Base-by-base conservation (phyloP, 441 rosid genomes). In the Jatropha podagrica region DNA sequence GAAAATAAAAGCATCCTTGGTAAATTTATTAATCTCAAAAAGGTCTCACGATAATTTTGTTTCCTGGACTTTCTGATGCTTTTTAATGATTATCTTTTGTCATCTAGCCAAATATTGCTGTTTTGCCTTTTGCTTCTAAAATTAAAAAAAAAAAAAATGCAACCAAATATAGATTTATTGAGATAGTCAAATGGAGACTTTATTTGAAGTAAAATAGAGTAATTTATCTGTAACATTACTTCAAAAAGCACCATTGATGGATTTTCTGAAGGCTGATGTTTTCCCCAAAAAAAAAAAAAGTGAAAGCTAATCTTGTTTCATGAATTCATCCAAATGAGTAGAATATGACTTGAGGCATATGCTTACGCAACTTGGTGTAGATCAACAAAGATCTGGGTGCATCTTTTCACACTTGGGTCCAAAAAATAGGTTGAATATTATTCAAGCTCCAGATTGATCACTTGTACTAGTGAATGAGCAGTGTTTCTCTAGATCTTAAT, bases 401-500 rank as follows among this genome's bases (percentile, higher is more conserved):
- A 32, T 48, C 14, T 8, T 17, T 46, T 26, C 72, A 10, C 49
- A 46, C 17, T 14, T 17, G 44, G 49, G 18, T 17, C 46, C 23
- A 63, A 41, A 52, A 4, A 62, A 2, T 52, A 17, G 52, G 26
- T 60, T 52, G 62, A 64, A 46, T 58, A 58, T 7, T 55, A 58
- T 56, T 40, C 44, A 37, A 8, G 20, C 20, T 62, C 73, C 5
- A 7, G 71, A 76, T 75, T 75, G 78, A 61, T 75, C 63, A 74
- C 15, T 64, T 79, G 51, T 62, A 69, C 59, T 42, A 51, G 71
- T 73, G 26, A 61, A 67, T 9, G 54, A 54, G 69, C 63, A 75
- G 61, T 74, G 49, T 58, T 75, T 77, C 41, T 77, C 37, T 84
- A 52, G 77, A 79, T 74, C 77, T 85, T 77, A 78, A 68, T 86